Evolutionary conservation across 1,139 yeast genomes (phyloP).

Genomic region (Diutina scorzettiae): DNA sequence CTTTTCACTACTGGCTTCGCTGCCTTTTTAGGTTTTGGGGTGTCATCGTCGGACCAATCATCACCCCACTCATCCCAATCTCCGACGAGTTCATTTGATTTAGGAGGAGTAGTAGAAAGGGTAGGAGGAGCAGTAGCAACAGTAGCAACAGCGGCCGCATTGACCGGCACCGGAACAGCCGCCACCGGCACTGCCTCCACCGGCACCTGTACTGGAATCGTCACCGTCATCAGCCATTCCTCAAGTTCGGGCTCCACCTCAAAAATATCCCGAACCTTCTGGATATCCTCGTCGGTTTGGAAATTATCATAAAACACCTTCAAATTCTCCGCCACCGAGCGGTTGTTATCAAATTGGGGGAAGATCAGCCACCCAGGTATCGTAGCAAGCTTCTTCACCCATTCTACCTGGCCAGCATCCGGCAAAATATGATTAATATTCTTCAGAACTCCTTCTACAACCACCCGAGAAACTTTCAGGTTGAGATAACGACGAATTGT

Average conservation of each 20-base stretch:
- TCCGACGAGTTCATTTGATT: background rate
- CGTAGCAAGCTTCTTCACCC: background rate
- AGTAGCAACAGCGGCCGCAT: background rate
- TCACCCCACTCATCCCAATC: constrained; percentile 5
- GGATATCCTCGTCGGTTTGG: background rate
- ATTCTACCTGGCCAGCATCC: background rate
- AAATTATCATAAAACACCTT: background rate
- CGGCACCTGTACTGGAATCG: background rate
- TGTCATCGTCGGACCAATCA: background rate
- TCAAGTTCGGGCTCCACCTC: background rate
- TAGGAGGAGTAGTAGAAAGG: too few species aligned
- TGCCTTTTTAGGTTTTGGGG: background rate
- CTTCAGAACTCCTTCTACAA: background rate
- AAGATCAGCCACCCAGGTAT: background rate
- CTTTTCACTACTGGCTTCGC: background rate
- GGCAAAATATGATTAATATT: background rate
- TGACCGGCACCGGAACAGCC: background rate
- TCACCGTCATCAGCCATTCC: background rate
- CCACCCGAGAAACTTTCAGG: background rate
- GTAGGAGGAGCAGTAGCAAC: background rate
- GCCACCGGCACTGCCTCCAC: background rate
- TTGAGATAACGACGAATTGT: background rate
- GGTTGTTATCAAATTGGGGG: background rate
- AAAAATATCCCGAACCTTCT: background rate
- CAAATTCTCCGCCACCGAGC: background rate